Evolutionary conservation across 2,329 filamentous ascomycete species (phyloP).

Genomic region (Ophioceras dolichostomum): DNA sequence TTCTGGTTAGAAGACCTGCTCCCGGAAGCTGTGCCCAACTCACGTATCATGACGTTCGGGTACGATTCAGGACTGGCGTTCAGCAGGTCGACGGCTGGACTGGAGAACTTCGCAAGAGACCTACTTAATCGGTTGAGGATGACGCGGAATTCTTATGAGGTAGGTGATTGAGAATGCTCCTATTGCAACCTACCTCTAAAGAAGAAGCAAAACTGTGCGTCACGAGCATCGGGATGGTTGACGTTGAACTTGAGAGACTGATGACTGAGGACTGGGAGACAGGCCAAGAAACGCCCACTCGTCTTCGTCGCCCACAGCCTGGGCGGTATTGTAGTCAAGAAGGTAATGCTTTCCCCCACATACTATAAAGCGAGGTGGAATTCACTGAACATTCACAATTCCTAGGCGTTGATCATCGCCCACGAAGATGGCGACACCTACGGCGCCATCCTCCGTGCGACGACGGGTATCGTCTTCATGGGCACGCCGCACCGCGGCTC

Average conservation of each 20-base stretch:
- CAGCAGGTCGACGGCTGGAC: not conserved
- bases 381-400: not conserved
- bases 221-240: too few species aligned
- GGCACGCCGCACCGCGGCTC: not conserved
- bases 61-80: not conserved
- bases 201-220: too few species aligned
- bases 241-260: too few species aligned
- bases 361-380: too few species aligned
- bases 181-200: not conserved
- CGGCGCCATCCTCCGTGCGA: not conserved
- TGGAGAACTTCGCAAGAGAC: not conserved
- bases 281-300: not conserved
- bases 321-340: not conserved
- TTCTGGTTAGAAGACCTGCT: not conserved
- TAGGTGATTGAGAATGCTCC: too few species aligned
- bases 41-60: not conserved
- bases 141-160: not conserved
- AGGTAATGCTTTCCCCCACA: not conserved
- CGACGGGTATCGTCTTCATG: not conserved
- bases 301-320: not conserved
- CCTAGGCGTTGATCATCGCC: not conserved
- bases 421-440: not conserved
- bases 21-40: not conserved
- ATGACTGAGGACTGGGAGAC: too few species aligned
- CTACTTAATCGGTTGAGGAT: not conserved